Conservation (phyloP, 768 basidiomycete species). For the Boletus tomentosulus region DNA sequence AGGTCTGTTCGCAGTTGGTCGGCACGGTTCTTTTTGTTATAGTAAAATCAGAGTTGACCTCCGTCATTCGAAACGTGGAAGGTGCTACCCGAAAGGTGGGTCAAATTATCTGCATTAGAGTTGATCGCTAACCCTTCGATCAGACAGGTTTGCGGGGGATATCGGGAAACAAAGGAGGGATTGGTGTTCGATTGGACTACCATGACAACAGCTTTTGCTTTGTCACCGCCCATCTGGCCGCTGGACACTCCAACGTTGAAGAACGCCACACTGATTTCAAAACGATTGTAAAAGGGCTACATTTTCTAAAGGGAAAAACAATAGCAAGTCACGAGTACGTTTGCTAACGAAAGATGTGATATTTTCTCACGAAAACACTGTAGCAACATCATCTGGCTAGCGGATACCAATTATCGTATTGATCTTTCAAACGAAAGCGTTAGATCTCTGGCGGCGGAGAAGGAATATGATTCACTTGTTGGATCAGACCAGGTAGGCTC, state of each 20-base stretch:
- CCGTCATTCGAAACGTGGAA: constrained; percentile 88
- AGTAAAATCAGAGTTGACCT: constrained; percentile 71
- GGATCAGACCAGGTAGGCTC: constrained; percentile 77
- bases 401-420: constrained; percentile 94
- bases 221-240: constrained; percentile 92
- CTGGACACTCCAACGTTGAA: constrained; percentile 86
- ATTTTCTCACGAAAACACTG: constrained; percentile 2
- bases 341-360: not conserved
- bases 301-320: constrained; percentile 86
- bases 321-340: constrained; percentile 88
- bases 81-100: constrained; percentile 85
- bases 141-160: constrained; percentile 89
- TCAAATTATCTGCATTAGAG: not conserved
- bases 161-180: constrained; percentile 97
- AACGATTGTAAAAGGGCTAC: constrained; percentile 79
- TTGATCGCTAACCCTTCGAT: constrained; percentile 1
- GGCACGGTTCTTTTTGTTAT: constrained; percentile 89
- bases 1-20: constrained; percentile 61
- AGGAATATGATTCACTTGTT: constrained; percentile 70
- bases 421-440: constrained; percentile 81
- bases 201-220: constrained; percentile 93
- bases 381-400: constrained; percentile 91
- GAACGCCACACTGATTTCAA: constrained; percentile 91
- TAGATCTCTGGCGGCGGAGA: constrained; percentile 55
- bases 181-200: constrained; percentile 89